Percentiles rank a stretch among this genome's conserved stretches.
These are phyloP conservation scores for Calonectria pseudoturangicola DNA, from an alignment of 2,329 filamentous ascomycete genomes.

Conservation along the genomic window DNA sequence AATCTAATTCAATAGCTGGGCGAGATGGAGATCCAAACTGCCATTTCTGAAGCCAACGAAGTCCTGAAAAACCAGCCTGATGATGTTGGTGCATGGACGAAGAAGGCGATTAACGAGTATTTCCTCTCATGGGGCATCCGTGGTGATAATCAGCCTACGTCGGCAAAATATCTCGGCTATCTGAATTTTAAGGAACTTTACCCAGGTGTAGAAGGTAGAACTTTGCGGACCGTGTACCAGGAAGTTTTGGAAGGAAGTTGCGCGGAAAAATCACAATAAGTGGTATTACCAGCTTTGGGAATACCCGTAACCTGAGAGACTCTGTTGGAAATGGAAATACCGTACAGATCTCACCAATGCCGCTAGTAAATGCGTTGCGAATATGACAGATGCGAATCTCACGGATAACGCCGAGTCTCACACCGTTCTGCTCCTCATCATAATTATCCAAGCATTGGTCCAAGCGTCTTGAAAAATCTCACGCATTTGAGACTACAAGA, in stretches of 20 bases:
- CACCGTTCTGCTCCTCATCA: too few species aligned
- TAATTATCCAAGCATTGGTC: too few species aligned
- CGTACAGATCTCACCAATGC: too few species aligned
- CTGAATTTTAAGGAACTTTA: slow-evolving; percentile 2
- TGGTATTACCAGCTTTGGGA: too few species aligned
- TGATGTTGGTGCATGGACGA: background rate
- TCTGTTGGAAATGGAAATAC: too few species aligned
- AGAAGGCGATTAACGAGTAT: background rate
- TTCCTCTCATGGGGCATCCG: background rate
- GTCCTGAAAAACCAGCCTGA: background rate
- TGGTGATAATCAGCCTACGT: background rate
- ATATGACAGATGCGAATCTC: too few species aligned
- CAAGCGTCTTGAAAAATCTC: too few species aligned
- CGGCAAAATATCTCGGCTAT: background rate
- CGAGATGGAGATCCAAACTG: background rate
- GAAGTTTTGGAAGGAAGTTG: background rate
- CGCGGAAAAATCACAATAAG: background rate
- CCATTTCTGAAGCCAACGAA: background rate
- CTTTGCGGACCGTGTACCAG: background rate
- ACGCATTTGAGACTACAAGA: too few species aligned
- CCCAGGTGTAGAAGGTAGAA: background rate
- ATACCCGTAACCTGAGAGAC: too few species aligned
- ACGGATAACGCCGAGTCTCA: too few species aligned
- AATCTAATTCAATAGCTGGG: background rate
- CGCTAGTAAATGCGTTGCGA: too few species aligned